These are phyloP conservation scores for Pichia sp. DNA, from an alignment of 1,139 yeast species.

Conservation along the genomic window DNA sequence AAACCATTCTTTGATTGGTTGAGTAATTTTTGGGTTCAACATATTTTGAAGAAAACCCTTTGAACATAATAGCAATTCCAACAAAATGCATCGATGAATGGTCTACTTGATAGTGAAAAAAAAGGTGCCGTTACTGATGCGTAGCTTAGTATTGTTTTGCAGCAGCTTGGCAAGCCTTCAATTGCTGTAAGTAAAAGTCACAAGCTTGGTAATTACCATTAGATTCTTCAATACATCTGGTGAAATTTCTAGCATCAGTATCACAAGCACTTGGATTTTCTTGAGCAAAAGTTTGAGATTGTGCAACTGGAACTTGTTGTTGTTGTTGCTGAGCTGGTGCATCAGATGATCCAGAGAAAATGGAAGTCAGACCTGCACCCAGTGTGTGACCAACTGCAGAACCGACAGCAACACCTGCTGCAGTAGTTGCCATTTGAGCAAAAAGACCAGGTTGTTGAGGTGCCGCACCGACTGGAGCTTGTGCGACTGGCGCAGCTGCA, in stretches of 20 bases:
- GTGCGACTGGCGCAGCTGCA: slow-evolving; percentile 29
- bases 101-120: no score
- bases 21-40: no score
- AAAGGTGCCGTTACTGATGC: no score
- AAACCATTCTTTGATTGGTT: no score
- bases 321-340: slow-evolving; percentile 42
- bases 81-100: no score
- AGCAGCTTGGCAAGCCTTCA: slow-evolving; percentile 96
- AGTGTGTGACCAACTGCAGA: slow-evolving; percentile 93
- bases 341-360: slow-evolving; percentile 80
- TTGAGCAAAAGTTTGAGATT: slow-evolving; percentile 30
- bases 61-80: no score
- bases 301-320: slow-evolving; percentile 29
- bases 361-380: slow-evolving; percentile 85
- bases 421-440: slow-evolving; percentile 97
- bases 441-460: slow-evolving; percentile 82
- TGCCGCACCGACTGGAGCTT: slow-evolving; percentile 35
- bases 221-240: slow-evolving; percentile 91
- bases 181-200: slow-evolving; percentile 92
- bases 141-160: slow-evolving; percentile 60
- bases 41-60: no score
- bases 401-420: slow-evolving; percentile 99
- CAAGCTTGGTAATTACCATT: slow-evolving; percentile 94
- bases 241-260: slow-evolving; percentile 87
- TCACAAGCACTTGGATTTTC: slow-evolving; percentile 65